A percentile compares a stretch with the other conserved stretches of the same genome.
These are phyloP conservation scores for Skeletonema tropicum DNA, from an alignment of 108 stramenopile genomes.

Conservation along the genomic window DNA sequence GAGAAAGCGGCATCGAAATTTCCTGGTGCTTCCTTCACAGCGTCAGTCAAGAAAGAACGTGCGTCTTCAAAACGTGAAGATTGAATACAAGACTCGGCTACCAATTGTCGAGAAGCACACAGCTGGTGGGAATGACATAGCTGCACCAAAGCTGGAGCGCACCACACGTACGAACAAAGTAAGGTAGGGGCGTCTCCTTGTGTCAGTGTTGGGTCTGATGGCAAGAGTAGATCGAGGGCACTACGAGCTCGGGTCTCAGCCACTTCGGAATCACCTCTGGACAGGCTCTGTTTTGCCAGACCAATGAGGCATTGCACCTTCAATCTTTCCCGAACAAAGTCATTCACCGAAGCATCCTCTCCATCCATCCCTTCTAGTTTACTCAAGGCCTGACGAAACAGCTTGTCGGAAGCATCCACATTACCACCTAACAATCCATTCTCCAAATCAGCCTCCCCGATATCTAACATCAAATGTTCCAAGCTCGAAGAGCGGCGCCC, in stretches of 20 bases:
- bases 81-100: conserved; percentile 63
- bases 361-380: conserved; percentile 11
- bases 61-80: conserved; percentile 55
- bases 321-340: conserved; percentile 6
- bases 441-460: conserved; percentile 75
- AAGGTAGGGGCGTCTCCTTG: conserved; percentile 1
- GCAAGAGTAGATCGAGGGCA: conserved; percentile 21
- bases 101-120: conserved; percentile 59
- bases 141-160: conserved; percentile 7
- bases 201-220: neutral
- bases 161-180: conserved; percentile 18
- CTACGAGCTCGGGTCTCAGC: conserved; percentile 21
- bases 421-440: conserved; percentile 57
- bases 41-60: conserved; percentile 55
- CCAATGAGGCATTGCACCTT: conserved; percentile 31
- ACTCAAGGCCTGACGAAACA: conserved; percentile 36
- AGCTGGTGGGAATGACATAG: conserved; percentile 44
- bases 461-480: conserved; percentile 57
- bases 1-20: conserved; percentile 65
- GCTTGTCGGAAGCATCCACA: conserved; percentile 15
- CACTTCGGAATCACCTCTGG: neutral
- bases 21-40: conserved; percentile 55
- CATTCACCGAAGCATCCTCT: neutral
- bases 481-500: conserved; percentile 37
- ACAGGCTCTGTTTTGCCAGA: conserved; percentile 23